phyloP scores from a whole-genome alignment of 805 yeast genomes.

The Sugiyamaella qingdaonensis region DNA sequence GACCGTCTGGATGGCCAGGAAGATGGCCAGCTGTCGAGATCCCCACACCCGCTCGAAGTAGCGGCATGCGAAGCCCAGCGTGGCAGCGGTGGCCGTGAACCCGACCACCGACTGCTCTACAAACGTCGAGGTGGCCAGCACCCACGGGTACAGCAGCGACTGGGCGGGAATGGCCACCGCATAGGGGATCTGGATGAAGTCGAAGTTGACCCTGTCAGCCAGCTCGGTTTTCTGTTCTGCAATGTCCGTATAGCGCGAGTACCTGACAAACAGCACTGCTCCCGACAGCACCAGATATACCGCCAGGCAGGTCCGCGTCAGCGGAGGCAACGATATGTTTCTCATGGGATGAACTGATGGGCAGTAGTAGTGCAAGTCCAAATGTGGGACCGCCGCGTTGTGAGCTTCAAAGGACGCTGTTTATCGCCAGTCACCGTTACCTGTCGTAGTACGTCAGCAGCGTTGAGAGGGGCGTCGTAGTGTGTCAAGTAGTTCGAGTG shows the following conservation, averaged over 20 bases:
- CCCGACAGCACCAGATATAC: constrained; percentile 7
- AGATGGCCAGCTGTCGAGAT: constrained; percentile 46
- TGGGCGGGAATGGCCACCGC: constrained; percentile 16
- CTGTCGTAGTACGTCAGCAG: too few species aligned
- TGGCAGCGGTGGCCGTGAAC: constrained; percentile 35
- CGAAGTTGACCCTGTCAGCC: neutral
- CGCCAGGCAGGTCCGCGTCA: constrained; percentile 14
- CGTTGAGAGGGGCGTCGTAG: too few species aligned
- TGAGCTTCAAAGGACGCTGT: too few species aligned
- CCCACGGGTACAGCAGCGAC: constrained; percentile 43
- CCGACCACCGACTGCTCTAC: constrained; percentile 42
- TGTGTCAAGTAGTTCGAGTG: too few species aligned
- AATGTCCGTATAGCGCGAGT: constrained; percentile 1
- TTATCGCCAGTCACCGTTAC: too few species aligned
- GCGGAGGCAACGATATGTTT: constrained; percentile 18
- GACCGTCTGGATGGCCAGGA: constrained; percentile 38
- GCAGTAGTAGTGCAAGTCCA: too few species aligned
- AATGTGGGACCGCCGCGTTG: too few species aligned
- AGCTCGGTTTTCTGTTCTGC: neutral
- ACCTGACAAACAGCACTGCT: constrained; percentile 5
- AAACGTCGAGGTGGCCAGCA: constrained; percentile 43
- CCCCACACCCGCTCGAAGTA: constrained; percentile 69
- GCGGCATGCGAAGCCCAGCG: constrained; percentile 54
- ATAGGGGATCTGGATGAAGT: constrained; percentile 17
- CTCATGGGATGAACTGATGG: neutral